Evolutionary conservation across 1,139 yeast genomes (phyloP), one percentile per base, ranked within the genome.

Genomic region (Zygoascus hellenicus): DNA sequence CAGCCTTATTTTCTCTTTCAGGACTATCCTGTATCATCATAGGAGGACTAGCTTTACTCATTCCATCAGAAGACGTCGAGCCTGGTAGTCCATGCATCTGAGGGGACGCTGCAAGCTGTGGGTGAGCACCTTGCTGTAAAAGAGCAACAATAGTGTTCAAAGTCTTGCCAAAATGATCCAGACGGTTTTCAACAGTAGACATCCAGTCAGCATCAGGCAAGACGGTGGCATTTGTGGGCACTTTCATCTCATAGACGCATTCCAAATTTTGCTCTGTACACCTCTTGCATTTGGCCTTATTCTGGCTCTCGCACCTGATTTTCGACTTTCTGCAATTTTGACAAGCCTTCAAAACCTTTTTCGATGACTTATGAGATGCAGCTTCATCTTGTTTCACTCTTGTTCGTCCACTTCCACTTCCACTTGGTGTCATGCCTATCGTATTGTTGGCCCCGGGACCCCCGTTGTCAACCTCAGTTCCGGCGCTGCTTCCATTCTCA

Each of bases 291-390:
- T 83, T 82, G 42, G 61, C 56, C 11, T 57, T 54, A n/a, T 56
- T 60, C 7, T 64, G 58, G 53, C 76, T 76, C 29, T 73, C 72
- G 57, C 89, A 82, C 62, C 75, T 80, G 29, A 81, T 82, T 64
- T 82, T 82, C 30, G 83, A 74, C 59, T 72, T 71, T 50, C 83
- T 76, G 60, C 89, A 82, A 58, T 73, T 73, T 17, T 77, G 69
- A 59, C 89, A 82, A 5, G 88, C 88, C 58, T 77, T 80, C 10
- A 78, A 38, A 9, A 48, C 48, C 39, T 53, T 54, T 3, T 55
- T 55, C 26, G 37, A 17, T 10, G 37, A 17, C 19, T 34, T 17
- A n/a, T 9, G 11, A 15, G 29, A 17, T 26, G 29, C 26, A 2
- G 22, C 5, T 13, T 19, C 19, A 19, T 26, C 13, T 36, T 28